Evolutionary conservation across 2,329 filamentous ascomycete genomes (phyloP).

Genomic region (Aspergillus sojae): DNA sequence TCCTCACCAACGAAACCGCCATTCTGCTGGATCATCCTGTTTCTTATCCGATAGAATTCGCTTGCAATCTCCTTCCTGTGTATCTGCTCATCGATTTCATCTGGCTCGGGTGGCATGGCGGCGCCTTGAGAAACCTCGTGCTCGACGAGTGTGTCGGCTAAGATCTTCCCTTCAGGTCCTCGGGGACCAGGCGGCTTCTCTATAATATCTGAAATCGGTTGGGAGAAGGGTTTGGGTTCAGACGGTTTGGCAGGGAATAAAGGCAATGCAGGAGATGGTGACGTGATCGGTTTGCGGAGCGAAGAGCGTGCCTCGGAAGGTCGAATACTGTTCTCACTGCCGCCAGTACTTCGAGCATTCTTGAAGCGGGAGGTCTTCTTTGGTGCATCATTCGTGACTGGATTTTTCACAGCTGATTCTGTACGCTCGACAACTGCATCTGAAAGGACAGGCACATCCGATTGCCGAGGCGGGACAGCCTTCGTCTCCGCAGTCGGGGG

Average conservation of each 20-base stretch:
- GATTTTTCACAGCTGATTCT: constrained; percentile 20
- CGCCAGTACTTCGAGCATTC: constrained; percentile 32
- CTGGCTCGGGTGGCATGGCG: constrained; percentile 50
- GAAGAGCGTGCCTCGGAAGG: constrained; percentile 23
- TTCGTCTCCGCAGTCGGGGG: constrained; percentile 29
- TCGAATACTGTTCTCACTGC: constrained; percentile 17
- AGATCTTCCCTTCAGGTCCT: constrained; percentile 51
- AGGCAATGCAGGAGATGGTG: constrained; percentile 30
- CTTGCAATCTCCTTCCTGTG: constrained; percentile 76
- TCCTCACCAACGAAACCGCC: constrained; percentile 80
- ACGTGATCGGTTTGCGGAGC: constrained; percentile 24
- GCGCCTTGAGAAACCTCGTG: constrained; percentile 43
- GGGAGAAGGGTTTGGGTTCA: constrained; percentile 42
- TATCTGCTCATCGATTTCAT: constrained; percentile 72
- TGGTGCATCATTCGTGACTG: constrained; percentile 24
- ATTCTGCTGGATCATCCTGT: constrained; percentile 77
- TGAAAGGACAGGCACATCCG: constrained; percentile 39
- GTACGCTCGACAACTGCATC: constrained; percentile 50
- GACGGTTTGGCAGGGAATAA: constrained; percentile 42
- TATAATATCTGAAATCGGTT: constrained; percentile 34
- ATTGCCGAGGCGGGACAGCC: constrained; percentile 27
- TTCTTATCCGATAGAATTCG: constrained; percentile 82
- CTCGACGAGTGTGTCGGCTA: constrained; percentile 64
- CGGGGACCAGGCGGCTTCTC: constrained; percentile 33
- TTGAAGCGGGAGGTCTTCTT: constrained; percentile 51